Conservation (phyloP, 164 flowering plant species). For the Tinospora cordifolia region DNA sequence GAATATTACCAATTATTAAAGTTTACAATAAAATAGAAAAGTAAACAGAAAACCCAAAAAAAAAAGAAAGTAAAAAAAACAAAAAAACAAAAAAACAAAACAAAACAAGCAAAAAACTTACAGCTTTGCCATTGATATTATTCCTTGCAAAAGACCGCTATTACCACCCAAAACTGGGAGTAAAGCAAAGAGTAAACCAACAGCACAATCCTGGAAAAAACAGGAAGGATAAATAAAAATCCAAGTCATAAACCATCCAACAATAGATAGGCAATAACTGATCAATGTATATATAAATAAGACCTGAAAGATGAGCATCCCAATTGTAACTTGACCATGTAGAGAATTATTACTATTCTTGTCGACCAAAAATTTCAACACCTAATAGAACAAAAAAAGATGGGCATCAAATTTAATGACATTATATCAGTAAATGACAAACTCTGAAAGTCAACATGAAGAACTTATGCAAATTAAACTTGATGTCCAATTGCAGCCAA, state of each 20-base stretch:
- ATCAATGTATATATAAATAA: slow-evolving; percentile 9
- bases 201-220: slow-evolving; percentile 88
- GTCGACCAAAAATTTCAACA: slow-evolving; percentile 76
- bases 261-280: not conserved
- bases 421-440: not conserved
- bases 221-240: slow-evolving; percentile 2
- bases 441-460: not conserved
- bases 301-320: slow-evolving; percentile 94
- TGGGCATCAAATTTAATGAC: slow-evolving; percentile 5
- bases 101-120: slow-evolving; percentile 33
- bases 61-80: not conserved
- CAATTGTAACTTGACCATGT: slow-evolving; percentile 95
- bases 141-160: slow-evolving; percentile 70
- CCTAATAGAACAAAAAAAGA: slow-evolving; percentile 37
- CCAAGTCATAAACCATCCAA: not conserved
- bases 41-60: too few relatives aligned
- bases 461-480: not conserved
- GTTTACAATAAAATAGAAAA: too few relatives aligned
- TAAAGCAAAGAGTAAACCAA: slow-evolving; percentile 90
- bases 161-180: slow-evolving; percentile 96
- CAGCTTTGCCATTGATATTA: slow-evolving; percentile 79
- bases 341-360: slow-evolving; percentile 50
- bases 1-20: too few relatives aligned
- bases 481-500: not conserved
- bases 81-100: not conserved